These are phyloP conservation scores for Aspergillus saccharolyticus DNA, from an alignment of 495 filamentous ascomycete genomes.

Conservation along the genomic window DNA sequence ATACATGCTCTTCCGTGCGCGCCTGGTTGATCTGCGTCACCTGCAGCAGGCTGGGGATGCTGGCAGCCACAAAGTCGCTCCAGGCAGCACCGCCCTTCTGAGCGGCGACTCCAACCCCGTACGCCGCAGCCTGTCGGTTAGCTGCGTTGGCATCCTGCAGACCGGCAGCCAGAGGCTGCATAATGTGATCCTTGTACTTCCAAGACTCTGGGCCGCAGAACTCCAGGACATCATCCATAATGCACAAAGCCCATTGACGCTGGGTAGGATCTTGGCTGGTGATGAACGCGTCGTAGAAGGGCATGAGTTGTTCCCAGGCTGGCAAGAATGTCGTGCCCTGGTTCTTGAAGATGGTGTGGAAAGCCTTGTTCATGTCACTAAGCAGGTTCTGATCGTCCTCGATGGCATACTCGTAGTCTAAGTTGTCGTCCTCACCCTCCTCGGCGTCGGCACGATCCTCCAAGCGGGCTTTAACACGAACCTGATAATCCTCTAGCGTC, in stretches of 20 bases:
- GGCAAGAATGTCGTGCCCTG: conserved; percentile 79
- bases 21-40: conserved; percentile 74
- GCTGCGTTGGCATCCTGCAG: conserved; percentile 79
- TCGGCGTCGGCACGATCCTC: conserved; percentile 75
- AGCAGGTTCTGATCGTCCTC: conserved; percentile 96
- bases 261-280: conserved; percentile 82
- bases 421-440: conserved; percentile 76
- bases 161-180: conserved; percentile 76
- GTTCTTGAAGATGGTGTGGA: conserved; percentile 98
- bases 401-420: conserved; percentile 68
- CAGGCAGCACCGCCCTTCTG: conserved; percentile 83
- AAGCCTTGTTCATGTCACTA: conserved; percentile 99
- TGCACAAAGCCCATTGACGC: conserved; percentile 96
- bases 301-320: conserved; percentile 76
- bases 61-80: conserved; percentile 74
- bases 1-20: conserved; percentile 87
- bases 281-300: conserved; percentile 81
- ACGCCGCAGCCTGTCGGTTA: conserved; percentile 93
- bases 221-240: conserved; percentile 96
- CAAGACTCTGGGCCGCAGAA: conserved; percentile 86
- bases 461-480: conserved; percentile 69
- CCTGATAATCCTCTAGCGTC: conserved; percentile 86
- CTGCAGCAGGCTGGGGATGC: conserved; percentile 76
- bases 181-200: conserved; percentile 77
- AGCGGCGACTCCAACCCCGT: conserved; percentile 93